Evolutionary conservation across 2,329 filamentous ascomycete species (phyloP).

Genomic region (Fusarium pseudoanthophilum): DNA sequence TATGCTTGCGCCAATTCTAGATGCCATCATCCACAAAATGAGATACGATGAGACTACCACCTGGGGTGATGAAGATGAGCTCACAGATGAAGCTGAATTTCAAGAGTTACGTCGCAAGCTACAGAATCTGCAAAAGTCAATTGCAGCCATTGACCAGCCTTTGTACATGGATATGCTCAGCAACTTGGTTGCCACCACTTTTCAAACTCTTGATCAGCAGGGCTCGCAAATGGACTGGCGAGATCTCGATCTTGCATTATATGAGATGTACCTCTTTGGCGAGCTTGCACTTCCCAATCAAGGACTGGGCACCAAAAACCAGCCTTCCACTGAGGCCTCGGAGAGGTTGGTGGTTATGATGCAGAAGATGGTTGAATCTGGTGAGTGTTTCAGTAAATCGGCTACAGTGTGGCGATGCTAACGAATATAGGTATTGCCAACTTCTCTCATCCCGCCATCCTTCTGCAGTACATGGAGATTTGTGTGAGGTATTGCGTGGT

Average conservation of each 20-base stretch:
- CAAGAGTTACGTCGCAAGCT: constrained; percentile 91
- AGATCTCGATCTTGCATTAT: constrained; percentile 90
- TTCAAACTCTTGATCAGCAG: constrained; percentile 80
- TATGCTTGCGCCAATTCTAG: constrained; percentile 87
- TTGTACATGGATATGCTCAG: constrained; percentile 91
- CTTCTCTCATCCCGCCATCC: constrained; percentile 89
- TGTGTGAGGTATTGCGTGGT: constrained; percentile 93
- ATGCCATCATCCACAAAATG: constrained; percentile 95
- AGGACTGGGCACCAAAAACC: constrained; percentile 86
- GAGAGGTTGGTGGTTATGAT: constrained; percentile 92
- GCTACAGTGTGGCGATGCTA: constrained; percentile 9
- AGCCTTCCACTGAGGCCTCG: constrained; percentile 80
- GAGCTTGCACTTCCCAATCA: constrained; percentile 91
- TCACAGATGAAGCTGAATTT: constrained; percentile 97
- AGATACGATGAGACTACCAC: constrained; percentile 93
- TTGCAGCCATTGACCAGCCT: constrained; percentile 87
- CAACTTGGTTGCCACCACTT: constrained; percentile 87
- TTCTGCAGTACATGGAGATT: constrained; percentile 98
- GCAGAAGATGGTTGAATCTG: constrained; percentile 92
- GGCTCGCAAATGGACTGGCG: constrained; percentile 88
- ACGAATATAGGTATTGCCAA: constrained; percentile 75
- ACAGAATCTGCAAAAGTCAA: constrained; percentile 90
- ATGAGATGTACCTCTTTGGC: constrained; percentile 96
- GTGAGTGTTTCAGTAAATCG: constrained; percentile 61
- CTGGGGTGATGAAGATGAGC: constrained; percentile 94